Percentiles rank a stretch among this genome's conserved stretches.
phyloP scores from a whole-genome alignment of 371 early-diverging fungal genomes.

The Mortierella sp. region DNA sequence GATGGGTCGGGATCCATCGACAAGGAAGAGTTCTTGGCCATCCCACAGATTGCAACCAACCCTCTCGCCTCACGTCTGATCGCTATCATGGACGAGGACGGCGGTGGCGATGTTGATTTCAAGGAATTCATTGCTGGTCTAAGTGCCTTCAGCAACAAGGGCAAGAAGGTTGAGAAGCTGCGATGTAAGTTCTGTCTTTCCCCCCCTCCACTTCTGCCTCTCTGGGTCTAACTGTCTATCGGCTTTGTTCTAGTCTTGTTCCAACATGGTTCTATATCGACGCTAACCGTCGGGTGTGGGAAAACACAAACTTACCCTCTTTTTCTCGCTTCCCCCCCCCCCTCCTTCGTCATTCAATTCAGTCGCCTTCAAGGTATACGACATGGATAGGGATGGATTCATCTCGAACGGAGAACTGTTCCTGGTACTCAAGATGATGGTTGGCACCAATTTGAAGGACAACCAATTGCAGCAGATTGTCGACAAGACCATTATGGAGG shows the following conservation, averaged over 20 bases:
- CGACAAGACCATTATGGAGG: slow-evolving; percentile 98
- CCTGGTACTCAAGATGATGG: slow-evolving; percentile 97
- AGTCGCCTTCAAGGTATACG: slow-evolving; percentile 99
- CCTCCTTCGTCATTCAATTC: not conserved
- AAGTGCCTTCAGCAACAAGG: slow-evolving; percentile 92
- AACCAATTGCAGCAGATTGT: slow-evolving; percentile 98
- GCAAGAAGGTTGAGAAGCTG: slow-evolving; percentile 92
- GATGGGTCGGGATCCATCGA: slow-evolving; percentile 95
- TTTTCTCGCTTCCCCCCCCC: slow-evolving; percentile 1
- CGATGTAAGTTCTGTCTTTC: slow-evolving; percentile 70
- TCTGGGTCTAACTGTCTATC: too few species aligned
- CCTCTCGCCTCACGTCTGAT: slow-evolving; percentile 95
- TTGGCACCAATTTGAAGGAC: slow-evolving; percentile 94
- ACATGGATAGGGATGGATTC: slow-evolving; percentile 97
- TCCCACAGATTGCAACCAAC: slow-evolving; percentile 96
- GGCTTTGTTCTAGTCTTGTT: not conserved
- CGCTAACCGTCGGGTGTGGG: too few species aligned
- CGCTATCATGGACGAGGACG: slow-evolving; percentile 96
- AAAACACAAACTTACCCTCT: too few species aligned
- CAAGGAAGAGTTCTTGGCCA: slow-evolving; percentile 93
- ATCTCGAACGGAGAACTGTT: slow-evolving; percentile 98
- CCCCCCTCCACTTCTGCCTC: too few species aligned
- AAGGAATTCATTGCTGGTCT: slow-evolving; percentile 96
- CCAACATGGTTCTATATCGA: too few species aligned
- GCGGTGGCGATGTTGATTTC: slow-evolving; percentile 98